Evolutionary conservation across 495 filamentous ascomycete genomes (phyloP), one percentile per base, ranked within the genome.

Genomic region (Tuber microsphaerosporum): DNA sequence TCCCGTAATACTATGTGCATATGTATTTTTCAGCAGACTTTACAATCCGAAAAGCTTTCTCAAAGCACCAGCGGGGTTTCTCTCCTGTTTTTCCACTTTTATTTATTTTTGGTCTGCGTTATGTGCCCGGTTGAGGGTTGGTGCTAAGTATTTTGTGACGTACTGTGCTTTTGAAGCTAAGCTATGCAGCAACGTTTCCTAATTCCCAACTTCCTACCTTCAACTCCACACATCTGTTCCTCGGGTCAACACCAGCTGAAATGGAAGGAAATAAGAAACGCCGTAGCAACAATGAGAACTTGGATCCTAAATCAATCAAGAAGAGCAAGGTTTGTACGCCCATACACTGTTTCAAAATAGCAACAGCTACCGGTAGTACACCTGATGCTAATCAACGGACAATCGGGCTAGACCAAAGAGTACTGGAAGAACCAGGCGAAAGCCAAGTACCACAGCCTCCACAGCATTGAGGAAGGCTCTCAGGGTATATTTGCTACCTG

Each of bases 401-500:
- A 31, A 65, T 65, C 16, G 20, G 37, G 22, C 16, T n/a, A 80
- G 77, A 80, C 45, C 48, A 77, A 73, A 43, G 71, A 56, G 51
- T 81, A 74, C 42, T 75, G 80, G 76, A 81, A 76, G 10, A 81
- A 78, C 74, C 70, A 76, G n/a, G 73, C 72, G 51, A 82, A 79
- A 56, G 45, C 43, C 68, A 76, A 76, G 71, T 81, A 80, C 71
- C 77, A 80, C 68, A 77, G 77, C 1, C 71, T 81, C 65, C 74
- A 79, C 8, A 79, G 75, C 22, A 88, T 93, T 75, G 89, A 92
- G 77, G 86, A 89, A 39, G 95, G 95, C 22, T 93, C 95, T 83
- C 86, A 87, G 69, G 95, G 95, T 17, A 91, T 98, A 43, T 97
- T 94, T 88, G 89, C 91, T 41, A 97, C 96, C 2, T 97, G 94